Percentiles rank a stretch among this genome's conserved stretches.
Evolutionary conservation across 352 stramenopile species (phyloP).

Genomic region (Globisporangium viniferum): DNA sequence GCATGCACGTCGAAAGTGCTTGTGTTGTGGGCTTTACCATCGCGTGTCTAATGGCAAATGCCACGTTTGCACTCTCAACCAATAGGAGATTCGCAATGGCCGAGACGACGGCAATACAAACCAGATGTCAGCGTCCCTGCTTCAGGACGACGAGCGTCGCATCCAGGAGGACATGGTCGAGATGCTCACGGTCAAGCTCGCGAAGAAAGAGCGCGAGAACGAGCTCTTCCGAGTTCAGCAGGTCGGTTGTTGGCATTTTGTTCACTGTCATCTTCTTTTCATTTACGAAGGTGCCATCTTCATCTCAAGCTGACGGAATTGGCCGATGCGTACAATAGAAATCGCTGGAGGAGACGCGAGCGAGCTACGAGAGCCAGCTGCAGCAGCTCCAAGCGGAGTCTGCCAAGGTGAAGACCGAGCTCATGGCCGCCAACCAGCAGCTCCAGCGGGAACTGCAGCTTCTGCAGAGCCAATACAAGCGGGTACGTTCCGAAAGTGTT

Average conservation of each 20-base stretch:
- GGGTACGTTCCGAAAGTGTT: slow-evolving; percentile 18
- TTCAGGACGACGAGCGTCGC: slow-evolving; percentile 45
- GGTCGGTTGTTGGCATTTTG: background rate
- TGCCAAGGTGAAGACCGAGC: slow-evolving; percentile 14
- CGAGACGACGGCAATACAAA: slow-evolving; percentile 16
- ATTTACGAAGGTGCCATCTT: too few species aligned
- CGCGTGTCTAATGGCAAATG: background rate
- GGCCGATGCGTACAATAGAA: background rate
- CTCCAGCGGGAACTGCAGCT: slow-evolving; percentile 36
- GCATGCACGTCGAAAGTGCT: slow-evolving; percentile 5
- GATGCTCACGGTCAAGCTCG: slow-evolving; percentile 56
- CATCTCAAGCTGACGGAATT: too few species aligned
- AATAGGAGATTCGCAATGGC: slow-evolving; percentile 32
- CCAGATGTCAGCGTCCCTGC: slow-evolving; percentile 22
- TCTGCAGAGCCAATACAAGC: slow-evolving; percentile 36
- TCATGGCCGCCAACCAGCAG: slow-evolving; percentile 34
- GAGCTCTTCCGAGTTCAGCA: slow-evolving; percentile 46
- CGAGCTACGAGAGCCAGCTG: slow-evolving; percentile 23
- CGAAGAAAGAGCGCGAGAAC: slow-evolving; percentile 61
- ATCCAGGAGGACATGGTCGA: slow-evolving; percentile 62
- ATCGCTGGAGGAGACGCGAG: slow-evolving; percentile 16
- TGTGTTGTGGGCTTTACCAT: background rate
- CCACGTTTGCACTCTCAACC: background rate
- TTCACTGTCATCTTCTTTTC: too few species aligned
- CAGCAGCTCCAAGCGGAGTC: slow-evolving; percentile 29